phyloP scores from a whole-genome alignment of 495 filamentous ascomycete species.

The Daldinia childiae region DNA sequence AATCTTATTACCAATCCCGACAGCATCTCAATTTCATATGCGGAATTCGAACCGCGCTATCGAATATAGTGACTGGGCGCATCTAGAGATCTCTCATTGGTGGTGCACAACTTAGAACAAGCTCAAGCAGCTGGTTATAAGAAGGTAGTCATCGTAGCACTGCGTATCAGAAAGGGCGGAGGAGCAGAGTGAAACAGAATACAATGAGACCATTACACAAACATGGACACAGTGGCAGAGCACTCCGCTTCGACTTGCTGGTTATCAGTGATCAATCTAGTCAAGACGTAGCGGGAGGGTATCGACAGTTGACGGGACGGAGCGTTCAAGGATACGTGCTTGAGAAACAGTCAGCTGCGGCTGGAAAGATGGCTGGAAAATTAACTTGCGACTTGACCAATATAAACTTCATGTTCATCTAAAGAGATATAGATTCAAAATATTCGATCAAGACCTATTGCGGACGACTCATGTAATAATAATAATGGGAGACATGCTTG shows the following conservation, averaged over 20 bases:
- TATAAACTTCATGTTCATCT: slow-evolving; percentile 1
- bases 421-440: background rate
- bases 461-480: no score
- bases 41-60: background rate
- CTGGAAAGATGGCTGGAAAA: background rate
- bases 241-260: slow-evolving; percentile 11
- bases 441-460: no score
- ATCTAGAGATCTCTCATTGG: slow-evolving; percentile 20
- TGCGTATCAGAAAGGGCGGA: background rate
- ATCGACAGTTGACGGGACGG: slow-evolving; percentile 30
- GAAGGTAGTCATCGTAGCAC: slow-evolving; percentile 5
- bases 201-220: slow-evolving; percentile 9
- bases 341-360: background rate
- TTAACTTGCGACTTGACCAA: slow-evolving; percentile 8
- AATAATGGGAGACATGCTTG: background rate
- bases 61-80: background rate
- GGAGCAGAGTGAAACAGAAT: slow-evolving; percentile 1
- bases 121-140: slow-evolving; percentile 1
- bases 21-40: background rate
- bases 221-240: slow-evolving; percentile 17
- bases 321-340: slow-evolving; percentile 23
- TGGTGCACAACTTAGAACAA: slow-evolving; percentile 11
- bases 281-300: slow-evolving; percentile 28
- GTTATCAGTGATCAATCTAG: slow-evolving; percentile 7
- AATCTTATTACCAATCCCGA: slow-evolving; percentile 1